Percentiles rank a stretch among this genome's conserved stretches.
Evolutionary conservation across 495 filamentous ascomycete species (phyloP).

Genomic region (Hyaloscypha variabilis): DNA sequence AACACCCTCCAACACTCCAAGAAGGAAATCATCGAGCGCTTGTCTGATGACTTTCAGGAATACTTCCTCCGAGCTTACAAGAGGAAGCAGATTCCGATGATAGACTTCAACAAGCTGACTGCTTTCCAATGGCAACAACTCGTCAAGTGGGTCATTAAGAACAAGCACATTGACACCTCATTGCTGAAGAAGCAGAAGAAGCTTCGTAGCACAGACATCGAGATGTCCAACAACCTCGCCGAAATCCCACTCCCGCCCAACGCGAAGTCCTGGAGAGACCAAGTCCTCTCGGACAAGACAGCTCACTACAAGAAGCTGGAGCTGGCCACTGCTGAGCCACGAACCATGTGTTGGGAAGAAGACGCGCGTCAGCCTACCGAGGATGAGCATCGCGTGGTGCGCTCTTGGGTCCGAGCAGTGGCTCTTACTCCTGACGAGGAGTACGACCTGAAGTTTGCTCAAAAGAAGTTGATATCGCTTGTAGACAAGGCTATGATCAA

Average conservation of each 20-base stretch:
- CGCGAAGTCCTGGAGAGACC: not conserved
- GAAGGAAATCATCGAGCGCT: slow-evolving; percentile 61
- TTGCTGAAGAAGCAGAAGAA: slow-evolving; percentile 35
- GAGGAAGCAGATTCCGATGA: slow-evolving; percentile 61
- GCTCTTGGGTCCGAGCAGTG: slow-evolving; percentile 65
- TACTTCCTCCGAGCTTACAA: slow-evolving; percentile 78
- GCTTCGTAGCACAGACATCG: no score
- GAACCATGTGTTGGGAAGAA: slow-evolving; percentile 1
- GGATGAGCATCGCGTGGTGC: slow-evolving; percentile 43
- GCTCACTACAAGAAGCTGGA: not conserved
- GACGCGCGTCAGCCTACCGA: not conserved
- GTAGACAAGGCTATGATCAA: slow-evolving; percentile 46
- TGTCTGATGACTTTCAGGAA: slow-evolving; percentile 78
- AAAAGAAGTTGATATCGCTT: slow-evolving; percentile 12
- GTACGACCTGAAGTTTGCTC: slow-evolving; percentile 47
- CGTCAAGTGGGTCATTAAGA: slow-evolving; percentile 65
- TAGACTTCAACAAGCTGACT: slow-evolving; percentile 72
- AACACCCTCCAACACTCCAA: slow-evolving; percentile 57
- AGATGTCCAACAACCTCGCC: no score
- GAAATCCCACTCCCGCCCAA: not conserved
- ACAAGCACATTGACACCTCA: slow-evolving; percentile 33
- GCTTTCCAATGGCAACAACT: slow-evolving; percentile 77
- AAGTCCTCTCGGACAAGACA: not conserved
- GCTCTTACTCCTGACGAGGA: slow-evolving; percentile 52
- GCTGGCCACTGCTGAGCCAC: slow-evolving; percentile 20